Evolutionary conservation across 345 rosid genomes (phyloP).

Genomic region (Eucalyptus regnans): DNA sequence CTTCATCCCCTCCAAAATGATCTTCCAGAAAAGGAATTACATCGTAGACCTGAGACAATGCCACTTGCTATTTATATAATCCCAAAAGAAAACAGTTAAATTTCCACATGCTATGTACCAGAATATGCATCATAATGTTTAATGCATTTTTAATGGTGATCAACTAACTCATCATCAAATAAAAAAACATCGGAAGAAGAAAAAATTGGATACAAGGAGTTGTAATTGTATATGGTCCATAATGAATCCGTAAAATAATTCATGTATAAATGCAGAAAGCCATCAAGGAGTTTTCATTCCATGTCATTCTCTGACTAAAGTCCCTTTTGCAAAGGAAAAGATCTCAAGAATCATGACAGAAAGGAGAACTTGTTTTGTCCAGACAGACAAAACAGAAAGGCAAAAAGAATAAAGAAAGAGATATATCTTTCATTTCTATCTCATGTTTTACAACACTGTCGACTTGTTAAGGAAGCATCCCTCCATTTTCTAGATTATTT

Average conservation of each 20-base stretch:
- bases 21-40: conserved; percentile 72
- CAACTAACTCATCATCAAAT: background rate
- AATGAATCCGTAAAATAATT: background rate
- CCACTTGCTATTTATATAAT: background rate
- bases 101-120: background rate
- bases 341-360: background rate
- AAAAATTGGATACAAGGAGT: background rate
- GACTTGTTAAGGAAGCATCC: background rate
- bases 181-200: background rate
- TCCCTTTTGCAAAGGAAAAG: background rate
- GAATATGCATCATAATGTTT: background rate
- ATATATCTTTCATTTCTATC: background rate
- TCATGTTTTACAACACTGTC: background rate
- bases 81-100: background rate
- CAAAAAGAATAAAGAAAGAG: background rate
- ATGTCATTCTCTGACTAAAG: background rate
- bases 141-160: background rate
- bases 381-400: background rate
- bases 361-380: background rate
- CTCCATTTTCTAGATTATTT: background rate
- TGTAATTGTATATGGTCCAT: background rate
- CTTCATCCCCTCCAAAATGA: conserved; percentile 86
- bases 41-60: conserved; percentile 55
- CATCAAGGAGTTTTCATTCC: background rate
- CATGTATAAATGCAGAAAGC: background rate